A percentile compares a stretch with the other conserved stretches of the same genome.
These are phyloP conservation scores for Pisolithus orientalis DNA, from an alignment of 768 basidiomycete genomes.

Conservation along the genomic window DNA sequence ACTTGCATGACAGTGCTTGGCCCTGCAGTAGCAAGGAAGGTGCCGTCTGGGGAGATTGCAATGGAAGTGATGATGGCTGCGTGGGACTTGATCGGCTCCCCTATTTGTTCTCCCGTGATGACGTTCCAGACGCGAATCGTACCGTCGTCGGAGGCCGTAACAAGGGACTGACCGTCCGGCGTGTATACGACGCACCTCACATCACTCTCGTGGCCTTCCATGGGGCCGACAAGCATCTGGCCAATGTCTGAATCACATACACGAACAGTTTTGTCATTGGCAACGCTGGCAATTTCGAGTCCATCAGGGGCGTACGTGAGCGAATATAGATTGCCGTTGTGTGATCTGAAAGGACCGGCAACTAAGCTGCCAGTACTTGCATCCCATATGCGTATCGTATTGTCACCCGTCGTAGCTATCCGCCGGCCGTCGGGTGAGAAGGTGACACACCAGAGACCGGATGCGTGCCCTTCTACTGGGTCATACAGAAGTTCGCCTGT, in stretches of 20 bases:
- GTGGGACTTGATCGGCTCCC: conserved; percentile 25
- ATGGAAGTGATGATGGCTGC: conserved; percentile 25
- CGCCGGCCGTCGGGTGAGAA: conserved; percentile 27
- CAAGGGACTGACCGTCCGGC: conserved; percentile 20
- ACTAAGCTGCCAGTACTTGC: conserved; percentile 18
- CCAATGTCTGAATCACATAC: conserved; percentile 32
- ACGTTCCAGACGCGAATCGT: conserved; percentile 27
- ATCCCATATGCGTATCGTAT: conserved; percentile 28
- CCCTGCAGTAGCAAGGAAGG: conserved; percentile 27
- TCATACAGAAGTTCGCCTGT: conserved; percentile 14
- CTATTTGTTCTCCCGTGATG: conserved; percentile 22
- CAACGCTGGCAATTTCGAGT: conserved; percentile 25
- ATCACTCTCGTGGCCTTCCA: conserved; percentile 24
- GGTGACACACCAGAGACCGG: conserved; percentile 22
- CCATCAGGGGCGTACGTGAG: conserved; percentile 34
- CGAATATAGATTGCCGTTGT: conserved; percentile 26
- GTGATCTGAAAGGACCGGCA: conserved; percentile 23
- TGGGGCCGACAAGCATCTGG: conserved; percentile 23
- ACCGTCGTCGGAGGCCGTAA: conserved; percentile 25
- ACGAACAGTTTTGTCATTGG: conserved; percentile 26
- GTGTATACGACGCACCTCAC: conserved; percentile 27
- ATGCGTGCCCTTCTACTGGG: conserved; percentile 22
- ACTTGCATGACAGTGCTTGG: conserved; percentile 24
- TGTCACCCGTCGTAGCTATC: conserved; percentile 29
- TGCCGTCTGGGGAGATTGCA: conserved; percentile 26